Conservation (phyloP, 176 grass and related monocot genomes). For the Tuctoria greenei region DNA sequence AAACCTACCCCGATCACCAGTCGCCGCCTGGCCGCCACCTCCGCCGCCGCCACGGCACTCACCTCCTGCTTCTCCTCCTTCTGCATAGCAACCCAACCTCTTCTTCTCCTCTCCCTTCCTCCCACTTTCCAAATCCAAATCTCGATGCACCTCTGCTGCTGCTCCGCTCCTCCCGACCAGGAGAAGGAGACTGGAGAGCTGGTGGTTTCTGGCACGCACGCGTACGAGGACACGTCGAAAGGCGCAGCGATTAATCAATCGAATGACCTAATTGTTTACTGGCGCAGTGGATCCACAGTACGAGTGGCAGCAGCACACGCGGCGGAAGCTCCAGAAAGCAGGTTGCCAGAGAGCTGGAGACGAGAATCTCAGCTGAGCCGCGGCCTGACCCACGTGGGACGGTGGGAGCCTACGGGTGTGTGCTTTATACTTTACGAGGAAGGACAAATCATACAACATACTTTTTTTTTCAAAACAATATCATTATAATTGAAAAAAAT, state of each 20-base stretch:
- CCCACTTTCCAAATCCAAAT: constrained; percentile 9
- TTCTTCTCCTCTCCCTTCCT: background rate
- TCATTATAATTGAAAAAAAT: too few relatives aligned
- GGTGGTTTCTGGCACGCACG: constrained; percentile 22
- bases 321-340: background rate
- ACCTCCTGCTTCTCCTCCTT: constrained; percentile 4
- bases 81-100: background rate
- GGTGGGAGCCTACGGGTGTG: background rate
- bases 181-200: background rate
- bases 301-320: constrained; percentile 15
- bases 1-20: constrained; percentile 77
- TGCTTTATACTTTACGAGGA: too few relatives aligned
- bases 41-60: background rate
- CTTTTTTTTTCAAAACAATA: too few relatives aligned
- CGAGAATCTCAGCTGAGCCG: background rate
- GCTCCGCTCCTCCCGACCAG: constrained; percentile 14
- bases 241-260: background rate
- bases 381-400: constrained; percentile 4
- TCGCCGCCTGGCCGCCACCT: too few relatives aligned
- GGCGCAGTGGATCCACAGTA: background rate
- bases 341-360: background rate
- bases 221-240: constrained; percentile 19
- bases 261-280: constrained; percentile 1
- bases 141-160: background rate
- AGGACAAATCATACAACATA: too few relatives aligned